These are phyloP conservation scores for Coemansia sp. DNA, from an alignment of 192 early-diverging fungal species.

Conservation along the genomic window DNA sequence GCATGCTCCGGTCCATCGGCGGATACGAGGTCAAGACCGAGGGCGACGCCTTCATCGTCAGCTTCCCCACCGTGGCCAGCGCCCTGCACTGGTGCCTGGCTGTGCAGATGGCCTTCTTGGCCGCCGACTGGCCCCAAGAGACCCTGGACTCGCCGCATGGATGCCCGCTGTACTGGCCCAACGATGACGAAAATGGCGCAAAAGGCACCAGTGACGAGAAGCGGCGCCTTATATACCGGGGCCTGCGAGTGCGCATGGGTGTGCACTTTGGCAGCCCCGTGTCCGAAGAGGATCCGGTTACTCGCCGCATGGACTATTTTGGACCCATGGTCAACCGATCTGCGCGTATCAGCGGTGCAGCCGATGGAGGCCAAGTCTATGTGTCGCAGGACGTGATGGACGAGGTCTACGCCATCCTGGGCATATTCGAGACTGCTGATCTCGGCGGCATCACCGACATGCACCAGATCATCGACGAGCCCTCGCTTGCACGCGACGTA, in stretches of 20 bases:
- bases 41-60: slow-evolving; percentile 94
- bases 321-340: slow-evolving; percentile 92
- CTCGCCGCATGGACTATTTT: slow-evolving; percentile 94
- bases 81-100: slow-evolving; percentile 88
- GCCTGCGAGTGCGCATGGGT: slow-evolving; percentile 90
- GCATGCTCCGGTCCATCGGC: slow-evolving; percentile 75
- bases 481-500: slow-evolving; percentile 55
- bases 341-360: slow-evolving; percentile 76
- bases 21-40: slow-evolving; percentile 97
- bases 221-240: slow-evolving; percentile 71
- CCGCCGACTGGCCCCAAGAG: slow-evolving; percentile 86
- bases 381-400: slow-evolving; percentile 81
- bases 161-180: slow-evolving; percentile 66
- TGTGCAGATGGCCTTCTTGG: slow-evolving; percentile 77
- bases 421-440: slow-evolving; percentile 54
- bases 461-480: slow-evolving; percentile 57
- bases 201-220: slow-evolving; percentile 31
- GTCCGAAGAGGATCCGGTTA: slow-evolving; percentile 86
- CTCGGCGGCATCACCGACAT: slow-evolving; percentile 53
- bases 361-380: slow-evolving; percentile 90
- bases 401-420: slow-evolving; percentile 57
- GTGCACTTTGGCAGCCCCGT: slow-evolving; percentile 88
- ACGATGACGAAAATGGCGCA: slow-evolving; percentile 30
- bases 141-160: slow-evolving; percentile 79
- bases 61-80: slow-evolving; percentile 76